A percentile compares a stretch with the other conserved stretches of the same genome.
phyloP scores from a whole-genome alignment of 228 moss, liverwort and hornwort species.

The Sphagnum fallax region DNA sequence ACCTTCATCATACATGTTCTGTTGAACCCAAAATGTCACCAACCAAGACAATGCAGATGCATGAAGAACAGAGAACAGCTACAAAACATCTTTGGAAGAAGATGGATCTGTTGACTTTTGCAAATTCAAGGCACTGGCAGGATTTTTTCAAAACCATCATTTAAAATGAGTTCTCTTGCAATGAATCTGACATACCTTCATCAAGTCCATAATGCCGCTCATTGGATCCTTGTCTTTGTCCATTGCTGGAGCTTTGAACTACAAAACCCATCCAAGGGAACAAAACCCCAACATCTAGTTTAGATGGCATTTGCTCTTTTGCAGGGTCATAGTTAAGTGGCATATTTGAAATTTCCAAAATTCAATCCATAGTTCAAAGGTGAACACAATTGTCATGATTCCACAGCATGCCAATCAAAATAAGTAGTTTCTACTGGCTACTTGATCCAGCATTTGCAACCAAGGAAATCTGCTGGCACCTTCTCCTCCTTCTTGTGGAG shows the following conservation, averaged over 20 bases:
- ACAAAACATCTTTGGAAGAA: not conserved
- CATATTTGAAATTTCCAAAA: not conserved
- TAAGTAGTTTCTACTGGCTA: not conserved
- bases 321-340: too few relatives aligned
- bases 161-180: not conserved
- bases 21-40: not conserved
- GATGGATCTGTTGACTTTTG: not conserved
- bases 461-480: slow-evolving; percentile 13
- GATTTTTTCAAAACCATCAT: not conserved
- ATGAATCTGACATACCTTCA: slow-evolving; percentile 48
- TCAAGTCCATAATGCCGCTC: slow-evolving; percentile 82
- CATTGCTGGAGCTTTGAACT: slow-evolving; percentile 41
- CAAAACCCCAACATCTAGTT: not conserved
- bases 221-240: slow-evolving; percentile 66
- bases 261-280: slow-evolving; percentile 1
- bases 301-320: not conserved
- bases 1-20: slow-evolving; percentile 88
- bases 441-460: not conserved
- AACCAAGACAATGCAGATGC: not conserved
- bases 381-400: too few relatives aligned
- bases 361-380: not conserved
- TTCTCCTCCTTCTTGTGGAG: slow-evolving; percentile 73
- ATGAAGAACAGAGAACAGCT: not conserved
- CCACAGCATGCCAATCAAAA: too few relatives aligned
- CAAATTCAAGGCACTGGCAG: not conserved